These are phyloP conservation scores for Carex arenaria DNA, from an alignment of 202 grass and related monocot species.

Conservation along the genomic window DNA sequence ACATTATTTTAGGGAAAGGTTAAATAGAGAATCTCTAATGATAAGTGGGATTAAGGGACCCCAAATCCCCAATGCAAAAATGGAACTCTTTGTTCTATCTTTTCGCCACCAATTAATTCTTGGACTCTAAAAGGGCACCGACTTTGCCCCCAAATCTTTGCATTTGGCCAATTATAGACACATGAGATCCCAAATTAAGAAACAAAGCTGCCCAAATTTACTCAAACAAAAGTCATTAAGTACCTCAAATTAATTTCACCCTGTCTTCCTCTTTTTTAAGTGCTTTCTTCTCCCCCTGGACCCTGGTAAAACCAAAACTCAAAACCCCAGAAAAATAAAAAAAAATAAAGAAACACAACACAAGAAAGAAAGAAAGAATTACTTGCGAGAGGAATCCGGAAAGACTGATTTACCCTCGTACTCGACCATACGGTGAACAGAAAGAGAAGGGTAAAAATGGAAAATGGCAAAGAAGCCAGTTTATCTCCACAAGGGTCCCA, in stretches of 20 bases:
- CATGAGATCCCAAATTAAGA: slow-evolving; percentile 21
- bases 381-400: neutral
- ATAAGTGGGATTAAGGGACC: slow-evolving; percentile 5
- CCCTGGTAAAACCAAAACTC: neutral
- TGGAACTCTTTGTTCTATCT: neutral
- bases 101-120: slow-evolving; percentile 5
- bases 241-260: slow-evolving; percentile 18
- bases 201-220: slow-evolving; percentile 15
- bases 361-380: neutral
- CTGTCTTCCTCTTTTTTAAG: slow-evolving; percentile 8
- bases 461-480: slow-evolving; percentile 8
- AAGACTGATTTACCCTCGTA: slow-evolving; percentile 11
- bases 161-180: slow-evolving; percentile 18
- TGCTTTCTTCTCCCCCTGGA: neutral
- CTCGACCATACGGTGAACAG: neutral
- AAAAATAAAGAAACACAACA: neutral
- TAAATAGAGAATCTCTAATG: slow-evolving; percentile 17
- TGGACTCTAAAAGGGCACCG: neutral
- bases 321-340: neutral
- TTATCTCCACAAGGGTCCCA: slow-evolving; percentile 21
- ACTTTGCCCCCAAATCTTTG: slow-evolving; percentile 9
- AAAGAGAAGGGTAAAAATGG: slow-evolving; percentile 9
- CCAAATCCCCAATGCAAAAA: neutral
- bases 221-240: neutral
- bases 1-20: neutral